Base-by-base conservation (phyloP, 2,329 filamentous ascomycete genomes). In the Arthroderma uncinatum region DNA sequence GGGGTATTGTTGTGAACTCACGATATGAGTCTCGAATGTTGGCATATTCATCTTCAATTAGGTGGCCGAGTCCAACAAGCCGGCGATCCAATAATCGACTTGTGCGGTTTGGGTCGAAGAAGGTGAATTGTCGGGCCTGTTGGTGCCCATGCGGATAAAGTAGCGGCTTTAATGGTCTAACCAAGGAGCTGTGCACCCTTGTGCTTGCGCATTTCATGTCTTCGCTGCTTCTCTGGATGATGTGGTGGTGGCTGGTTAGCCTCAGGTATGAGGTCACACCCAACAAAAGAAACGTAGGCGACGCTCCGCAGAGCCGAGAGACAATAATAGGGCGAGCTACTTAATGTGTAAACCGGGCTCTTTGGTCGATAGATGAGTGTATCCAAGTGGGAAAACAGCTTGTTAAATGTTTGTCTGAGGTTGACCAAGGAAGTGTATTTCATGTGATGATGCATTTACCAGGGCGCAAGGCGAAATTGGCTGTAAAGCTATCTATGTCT, bases 11-110 rank as follows among this genome's bases (percentile, higher is more conserved):
- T 36, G 19, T 21, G 33, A 0, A 58, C 64, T 23, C 66, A 81
- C 81, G 71, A 67, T 87, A 87, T 57, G 76, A 70, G 12, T 79
- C 74, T 52, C 79, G 75, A 53, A 86, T 72, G 5, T 74, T 72
- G 4, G 83, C 82, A 68, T 81, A 86, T 63, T 85, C 79, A 67
- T 85, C 80, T 62, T 77, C 72, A 62, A 85, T 82, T 0, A 76
- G 67, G 39, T 73, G 74, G 23, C 79, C 81, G 21, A 53, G 50
- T 23, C 33, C 30, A n/a, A 25, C 36, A 53, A 53, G 50, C 37
- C 36, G 33, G 30, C 36, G 50, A 37, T 53, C 50, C 36, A 53
- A n/a, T n/a, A 39, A 19, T 53, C 50, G 30, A 39, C 50, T 36
- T 10, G 16, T 53, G 6, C 25, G 21, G 9, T 37, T 25, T 39